Conservation (phyloP, 768 basidiomycete genomes). For the Lactarius quietus region DNA sequence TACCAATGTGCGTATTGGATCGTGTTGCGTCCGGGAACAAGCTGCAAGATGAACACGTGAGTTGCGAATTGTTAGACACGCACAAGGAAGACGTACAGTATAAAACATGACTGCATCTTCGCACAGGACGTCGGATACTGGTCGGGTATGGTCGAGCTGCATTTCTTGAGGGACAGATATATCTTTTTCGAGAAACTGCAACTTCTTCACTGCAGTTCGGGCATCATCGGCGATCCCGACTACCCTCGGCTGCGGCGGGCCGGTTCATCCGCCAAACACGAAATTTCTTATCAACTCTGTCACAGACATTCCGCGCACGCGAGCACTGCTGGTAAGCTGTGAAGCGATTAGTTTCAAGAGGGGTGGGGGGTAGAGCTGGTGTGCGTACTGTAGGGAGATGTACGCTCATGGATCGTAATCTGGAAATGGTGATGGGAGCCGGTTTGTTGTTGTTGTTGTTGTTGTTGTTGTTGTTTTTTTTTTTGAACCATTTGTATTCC, state of each 20-base stretch:
- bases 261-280: neutral
- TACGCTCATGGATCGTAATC: no score
- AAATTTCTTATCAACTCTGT: slow-evolving; percentile 1
- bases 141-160: neutral
- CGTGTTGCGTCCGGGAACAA: slow-evolving; percentile 2
- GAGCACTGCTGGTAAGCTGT: neutral
- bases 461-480: no score
- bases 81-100: neutral
- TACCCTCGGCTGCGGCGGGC: neutral
- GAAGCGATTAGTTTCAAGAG: no score
- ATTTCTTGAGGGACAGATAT: slow-evolving; percentile 4
- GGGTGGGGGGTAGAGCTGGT: no score
- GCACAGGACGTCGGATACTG: slow-evolving; percentile 6
- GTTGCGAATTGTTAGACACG: neutral
- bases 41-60: neutral
- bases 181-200: slow-evolving; percentile 7
- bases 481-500: no score
- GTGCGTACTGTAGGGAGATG: no score
- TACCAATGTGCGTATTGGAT: slow-evolving; percentile 17
- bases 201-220: neutral
- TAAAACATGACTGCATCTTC: slow-evolving; percentile 18
- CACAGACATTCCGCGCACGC: neutral
- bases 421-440: no score
- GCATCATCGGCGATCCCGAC: neutral
- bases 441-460: no score